Base-by-base conservation (phyloP, 1,284 basidiomycete genomes). In the Porodaedalea pini region DNA sequence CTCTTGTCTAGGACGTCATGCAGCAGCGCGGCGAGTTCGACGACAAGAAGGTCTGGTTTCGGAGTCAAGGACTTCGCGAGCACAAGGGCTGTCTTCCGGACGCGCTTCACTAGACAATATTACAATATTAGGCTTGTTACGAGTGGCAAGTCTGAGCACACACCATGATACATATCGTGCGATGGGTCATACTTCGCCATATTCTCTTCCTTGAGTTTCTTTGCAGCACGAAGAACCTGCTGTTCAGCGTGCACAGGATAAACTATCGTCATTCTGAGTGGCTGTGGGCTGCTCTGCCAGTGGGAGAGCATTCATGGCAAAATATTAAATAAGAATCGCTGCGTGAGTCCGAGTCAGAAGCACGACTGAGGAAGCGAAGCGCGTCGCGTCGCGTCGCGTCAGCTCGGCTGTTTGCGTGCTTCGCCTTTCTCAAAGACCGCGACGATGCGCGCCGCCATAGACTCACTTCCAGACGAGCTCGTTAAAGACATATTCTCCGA, bases 1-100 rank as follows among this genome's bases (percentile, higher is more conserved):
- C 93, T 93, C 70, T 87, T 85, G 77, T 94, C 92, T 29, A 90
- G 78, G 50, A 96, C 79, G 71, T 97, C 94, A 68, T 97, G 94
- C 53, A 95, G 81, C 44, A 98, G 78, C 2, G 94, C 90, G 15
- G 90, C 86, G 36, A 61, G 50, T 52, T 61, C 59, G 6, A 61
- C 51, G 1, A 61, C 59, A 17, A 61, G 73, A 3, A 91, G 68
- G 72, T 96, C 90, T 17, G 81, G 81, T 55, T 66, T 63, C 19
- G 59, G 60, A 36, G 67, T 68, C 40, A 83, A 66, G 6, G 74
- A 73, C 31, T 70, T 73, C 13, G 86, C 92, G 47, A 96, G 77
- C 3, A 77, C 71, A 17, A 95, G 66, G 0, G 92, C 89, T 1
- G 87, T 89, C 60, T 78, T 82, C 49, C 92, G 78, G 17, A 95